Percentiles rank a stretch among this genome's conserved stretches.
phyloP scores from a whole-genome alignment of 2,329 filamentous ascomycete genomes.

The Venturiaceae sp. region DNA sequence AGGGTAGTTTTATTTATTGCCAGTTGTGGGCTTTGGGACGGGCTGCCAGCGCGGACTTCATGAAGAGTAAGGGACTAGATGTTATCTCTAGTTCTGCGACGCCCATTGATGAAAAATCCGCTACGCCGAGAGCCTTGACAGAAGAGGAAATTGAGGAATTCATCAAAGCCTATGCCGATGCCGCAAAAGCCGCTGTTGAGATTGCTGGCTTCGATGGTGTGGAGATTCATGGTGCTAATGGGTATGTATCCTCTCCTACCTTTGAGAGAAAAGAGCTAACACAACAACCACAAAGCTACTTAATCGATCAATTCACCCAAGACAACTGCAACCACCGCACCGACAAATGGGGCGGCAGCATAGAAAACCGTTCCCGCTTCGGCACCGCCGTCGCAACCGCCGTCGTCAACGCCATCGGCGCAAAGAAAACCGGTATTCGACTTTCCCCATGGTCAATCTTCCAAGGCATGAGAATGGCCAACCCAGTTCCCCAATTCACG shows the following conservation, averaged over 20 bases:
- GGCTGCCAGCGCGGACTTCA: constrained; percentile 30
- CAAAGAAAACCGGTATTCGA: constrained; percentile 45
- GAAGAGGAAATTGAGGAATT: constrained; percentile 28
- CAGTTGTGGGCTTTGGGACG: constrained; percentile 57
- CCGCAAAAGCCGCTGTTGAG: constrained; percentile 34
- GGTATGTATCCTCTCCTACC: neutral
- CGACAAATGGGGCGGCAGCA: constrained; percentile 36
- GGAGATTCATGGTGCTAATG: constrained; percentile 34
- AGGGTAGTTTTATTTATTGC: constrained; percentile 49
- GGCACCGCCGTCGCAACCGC: constrained; percentile 44
- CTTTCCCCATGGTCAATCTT: constrained; percentile 52
- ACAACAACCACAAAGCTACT: constrained; percentile 50
- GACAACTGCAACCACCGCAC: constrained; percentile 44
- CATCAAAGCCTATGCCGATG: constrained; percentile 28
- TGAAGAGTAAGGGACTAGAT: constrained; percentile 21
- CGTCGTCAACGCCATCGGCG: constrained; percentile 40
- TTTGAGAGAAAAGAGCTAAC: neutral
- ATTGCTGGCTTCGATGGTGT: constrained; percentile 52
- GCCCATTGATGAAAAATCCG: constrained; percentile 24
- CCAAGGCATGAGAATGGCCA: constrained; percentile 53
- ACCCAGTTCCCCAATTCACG: constrained; percentile 54
- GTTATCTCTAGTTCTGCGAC: constrained; percentile 21
- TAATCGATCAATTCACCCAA: constrained; percentile 54
- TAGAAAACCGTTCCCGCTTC: constrained; percentile 42
- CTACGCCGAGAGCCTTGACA: constrained; percentile 24